phyloP scores from a whole-genome alignment of 371 early-diverging fungal species.

The Mucor piriformis region DNA sequence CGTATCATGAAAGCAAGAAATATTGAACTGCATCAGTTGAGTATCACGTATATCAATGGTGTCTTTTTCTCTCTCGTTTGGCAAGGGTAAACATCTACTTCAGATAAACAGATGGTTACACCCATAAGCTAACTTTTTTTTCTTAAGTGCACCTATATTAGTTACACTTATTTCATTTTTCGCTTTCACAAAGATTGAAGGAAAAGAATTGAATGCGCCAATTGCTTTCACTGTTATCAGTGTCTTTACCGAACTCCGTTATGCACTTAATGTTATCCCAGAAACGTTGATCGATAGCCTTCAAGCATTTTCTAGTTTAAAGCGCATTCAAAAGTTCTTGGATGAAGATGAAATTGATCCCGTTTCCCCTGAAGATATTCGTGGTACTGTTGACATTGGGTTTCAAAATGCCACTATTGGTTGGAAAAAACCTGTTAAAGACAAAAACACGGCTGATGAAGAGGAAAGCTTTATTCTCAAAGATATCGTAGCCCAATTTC shows the following conservation, averaged over 20 bases:
- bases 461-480: constrained; percentile 61
- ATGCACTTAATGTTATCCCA: constrained; percentile 59
- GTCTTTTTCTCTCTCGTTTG: constrained; percentile 37
- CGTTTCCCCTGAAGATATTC: neutral
- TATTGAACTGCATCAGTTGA: constrained; percentile 53
- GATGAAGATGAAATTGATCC: constrained; percentile 68
- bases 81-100: constrained; percentile 21
- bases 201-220: constrained; percentile 57
- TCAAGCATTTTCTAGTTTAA: constrained; percentile 39
- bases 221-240: constrained; percentile 63
- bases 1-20: constrained; percentile 51
- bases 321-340: constrained; percentile 69
- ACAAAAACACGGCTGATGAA: constrained; percentile 36
- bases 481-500: constrained; percentile 61
- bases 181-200: constrained; percentile 57
- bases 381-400: constrained; percentile 32
- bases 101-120: too few relatives aligned
- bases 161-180: constrained; percentile 57
- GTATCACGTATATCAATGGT: constrained; percentile 32
- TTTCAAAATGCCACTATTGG: constrained; percentile 54
- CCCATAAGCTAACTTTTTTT: neutral
- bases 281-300: constrained; percentile 39
- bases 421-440: constrained; percentile 44
- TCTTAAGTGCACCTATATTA: constrained; percentile 45
- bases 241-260: constrained; percentile 55